Conservation (phyloP, 2,329 filamentous ascomycete genomes). For the Karstenula rhodostoma region DNA sequence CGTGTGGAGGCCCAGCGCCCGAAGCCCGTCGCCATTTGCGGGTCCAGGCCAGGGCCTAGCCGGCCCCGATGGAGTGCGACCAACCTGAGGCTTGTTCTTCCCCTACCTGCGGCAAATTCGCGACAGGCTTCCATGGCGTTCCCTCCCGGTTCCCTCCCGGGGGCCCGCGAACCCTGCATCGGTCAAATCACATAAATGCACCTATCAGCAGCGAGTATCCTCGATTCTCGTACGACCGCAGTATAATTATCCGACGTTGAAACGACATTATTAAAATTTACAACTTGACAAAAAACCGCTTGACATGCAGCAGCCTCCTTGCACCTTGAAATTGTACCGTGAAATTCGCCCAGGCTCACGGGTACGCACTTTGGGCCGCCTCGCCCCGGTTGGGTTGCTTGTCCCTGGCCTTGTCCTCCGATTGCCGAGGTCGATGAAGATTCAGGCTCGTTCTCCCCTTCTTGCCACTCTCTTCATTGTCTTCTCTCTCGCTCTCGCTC, state of each 20-base stretch:
- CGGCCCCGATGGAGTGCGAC: neutral
- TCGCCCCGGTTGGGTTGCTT: conserved; percentile 15
- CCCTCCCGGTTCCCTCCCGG: neutral
- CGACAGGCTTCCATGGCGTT: neutral
- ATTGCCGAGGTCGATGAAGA: conserved; percentile 14
- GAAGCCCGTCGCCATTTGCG: neutral
- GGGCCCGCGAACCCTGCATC: conserved; percentile 5
- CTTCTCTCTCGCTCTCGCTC: conserved; percentile 50
- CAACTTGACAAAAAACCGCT: conserved; percentile 7
- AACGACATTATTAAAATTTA: conserved; percentile 5
- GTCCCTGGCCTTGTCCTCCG: conserved; percentile 6
- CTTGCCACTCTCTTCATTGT: conserved; percentile 23
- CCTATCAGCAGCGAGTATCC: neutral
- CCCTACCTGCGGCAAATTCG: neutral
- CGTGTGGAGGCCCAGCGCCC: neutral
- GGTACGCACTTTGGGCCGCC: conserved; percentile 29
- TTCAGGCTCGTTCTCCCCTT: conserved; percentile 24
- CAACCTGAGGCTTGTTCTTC: neutral
- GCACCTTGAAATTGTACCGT: neutral
- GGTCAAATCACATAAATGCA: neutral
- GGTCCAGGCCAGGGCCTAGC: neutral
- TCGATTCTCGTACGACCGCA: neutral
- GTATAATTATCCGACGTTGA: neutral
- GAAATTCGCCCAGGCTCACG: conserved; percentile 14
- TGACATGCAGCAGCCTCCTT: neutral